These are phyloP conservation scores for Pleomassaria siparia DNA, from an alignment of 2,329 filamentous ascomycete genomes.

Conservation along the genomic window DNA sequence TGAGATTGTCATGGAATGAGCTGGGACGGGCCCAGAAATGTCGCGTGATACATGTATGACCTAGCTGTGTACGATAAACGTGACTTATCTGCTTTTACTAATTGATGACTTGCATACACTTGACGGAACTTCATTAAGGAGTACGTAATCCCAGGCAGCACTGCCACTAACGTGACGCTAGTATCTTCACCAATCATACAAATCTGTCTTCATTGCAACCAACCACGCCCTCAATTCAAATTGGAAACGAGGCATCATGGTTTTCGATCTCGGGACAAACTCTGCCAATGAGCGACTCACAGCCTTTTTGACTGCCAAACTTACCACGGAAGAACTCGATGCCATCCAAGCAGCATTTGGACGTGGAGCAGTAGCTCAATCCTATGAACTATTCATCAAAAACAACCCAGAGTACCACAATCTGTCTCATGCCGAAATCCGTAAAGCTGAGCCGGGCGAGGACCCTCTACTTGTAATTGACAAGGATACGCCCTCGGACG, in stretches of 20 bases:
- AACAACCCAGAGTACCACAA: conserved; percentile 7
- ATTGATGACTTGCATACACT: too few species aligned
- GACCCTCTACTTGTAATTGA: conserved; percentile 9
- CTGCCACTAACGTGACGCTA: background rate
- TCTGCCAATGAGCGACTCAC: background rate
- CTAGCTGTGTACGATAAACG: too few species aligned
- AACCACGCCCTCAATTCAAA: too few species aligned
- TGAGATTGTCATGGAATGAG: too few species aligned
- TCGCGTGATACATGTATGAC: too few species aligned
- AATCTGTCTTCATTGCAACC: too few species aligned
- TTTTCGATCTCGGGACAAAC: background rate
- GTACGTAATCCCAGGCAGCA: background rate
- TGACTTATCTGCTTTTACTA: too few species aligned
- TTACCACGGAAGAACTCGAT: conserved; percentile 10
- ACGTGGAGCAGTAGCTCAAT: conserved; percentile 4
- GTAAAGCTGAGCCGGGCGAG: conserved; percentile 1
- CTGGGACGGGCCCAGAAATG: too few species aligned
- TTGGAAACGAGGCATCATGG: background rate
- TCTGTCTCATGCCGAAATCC: conserved; percentile 6
- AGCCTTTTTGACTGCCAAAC: conserved; percentile 1
- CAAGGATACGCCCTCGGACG: conserved; percentile 7
- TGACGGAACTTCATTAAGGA: too few species aligned
- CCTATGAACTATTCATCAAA: conserved; percentile 10
- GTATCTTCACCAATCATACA: too few species aligned
- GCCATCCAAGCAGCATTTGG: conserved; percentile 10